Evolutionary conservation across 2,329 filamentous ascomycete species (phyloP).

Genomic region (Calcarisporium arbuscula): DNA sequence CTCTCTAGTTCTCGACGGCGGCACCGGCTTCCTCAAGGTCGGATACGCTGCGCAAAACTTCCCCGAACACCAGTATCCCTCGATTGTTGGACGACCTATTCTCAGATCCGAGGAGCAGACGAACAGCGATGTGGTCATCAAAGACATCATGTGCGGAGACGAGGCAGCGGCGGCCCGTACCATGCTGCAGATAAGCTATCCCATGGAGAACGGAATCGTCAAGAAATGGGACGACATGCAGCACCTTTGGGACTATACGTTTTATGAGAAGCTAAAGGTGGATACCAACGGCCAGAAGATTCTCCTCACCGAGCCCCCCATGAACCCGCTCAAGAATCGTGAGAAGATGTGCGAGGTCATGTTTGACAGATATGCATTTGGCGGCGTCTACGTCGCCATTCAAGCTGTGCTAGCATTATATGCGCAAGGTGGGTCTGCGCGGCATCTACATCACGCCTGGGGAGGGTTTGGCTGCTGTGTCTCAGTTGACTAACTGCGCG

Average conservation of each 20-base stretch:
- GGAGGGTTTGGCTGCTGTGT: no score
- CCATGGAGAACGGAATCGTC: constrained; percentile 99
- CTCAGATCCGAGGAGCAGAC: constrained; percentile 86
- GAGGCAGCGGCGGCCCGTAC: constrained; percentile 92
- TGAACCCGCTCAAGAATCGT: constrained; percentile 95
- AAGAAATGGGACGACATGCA: constrained; percentile 99
- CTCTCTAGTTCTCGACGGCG: constrained; percentile 87
- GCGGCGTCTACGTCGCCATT: constrained; percentile 95
- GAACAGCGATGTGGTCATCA: constrained; percentile 60
- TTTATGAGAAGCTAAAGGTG: constrained; percentile 93
- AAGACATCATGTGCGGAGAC: constrained; percentile 99
- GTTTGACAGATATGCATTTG: constrained; percentile 96
- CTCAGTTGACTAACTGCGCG: constrained; percentile 4
- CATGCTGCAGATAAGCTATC: constrained; percentile 98
- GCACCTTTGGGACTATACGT: constrained; percentile 98
- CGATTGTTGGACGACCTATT: constrained; percentile 96
- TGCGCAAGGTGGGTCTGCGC: constrained; percentile 66
- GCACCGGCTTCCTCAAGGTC: constrained; percentile 99
- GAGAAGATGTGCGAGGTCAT: constrained; percentile 99
- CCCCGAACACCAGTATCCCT: constrained; percentile 96
- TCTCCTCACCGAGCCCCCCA: constrained; percentile 90
- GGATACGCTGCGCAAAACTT: constrained; percentile 99
- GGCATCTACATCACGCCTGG: no score
- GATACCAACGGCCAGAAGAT: constrained; percentile 93
- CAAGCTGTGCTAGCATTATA: constrained; percentile 95